Conservation (phyloP, 176 grass and related monocot species). For the Urochloa ruziziensis region DNA sequence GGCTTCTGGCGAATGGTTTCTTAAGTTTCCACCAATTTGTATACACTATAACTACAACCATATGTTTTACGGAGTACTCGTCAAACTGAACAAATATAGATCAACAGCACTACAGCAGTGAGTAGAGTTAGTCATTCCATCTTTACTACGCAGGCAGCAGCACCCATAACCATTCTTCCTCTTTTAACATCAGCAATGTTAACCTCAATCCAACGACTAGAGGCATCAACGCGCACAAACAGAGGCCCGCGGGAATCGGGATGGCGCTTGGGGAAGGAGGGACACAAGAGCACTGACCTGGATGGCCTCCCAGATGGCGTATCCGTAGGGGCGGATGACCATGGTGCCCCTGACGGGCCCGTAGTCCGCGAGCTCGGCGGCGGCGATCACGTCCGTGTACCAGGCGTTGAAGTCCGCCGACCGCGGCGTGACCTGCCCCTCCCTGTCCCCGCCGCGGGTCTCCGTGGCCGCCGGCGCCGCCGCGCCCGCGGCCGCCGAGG, state of each 20-base stretch:
- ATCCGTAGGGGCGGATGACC: conserved; percentile 97
- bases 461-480: conserved; percentile 34
- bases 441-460: conserved; percentile 46
- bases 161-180: background rate
- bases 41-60: background rate
- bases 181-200: background rate
- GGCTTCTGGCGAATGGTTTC: background rate
- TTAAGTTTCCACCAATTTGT: background rate
- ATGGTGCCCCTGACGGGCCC: conserved; percentile 92
- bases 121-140: background rate
- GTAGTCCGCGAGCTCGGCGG: conserved; percentile 93
- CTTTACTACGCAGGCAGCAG: background rate
- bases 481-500: conserved; percentile 36
- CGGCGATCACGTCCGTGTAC: conserved; percentile 91
- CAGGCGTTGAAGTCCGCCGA: conserved; percentile 91
- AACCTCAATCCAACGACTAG: background rate
- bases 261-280: background rate
- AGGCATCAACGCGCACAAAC: background rate
- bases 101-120: background rate
- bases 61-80: background rate
- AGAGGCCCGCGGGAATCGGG: background rate
- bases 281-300: conserved; percentile 42
- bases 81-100: background rate
- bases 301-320: conserved; percentile 97
- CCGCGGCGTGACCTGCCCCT: conserved; percentile 84